Evolutionary conservation across 2,329 filamentous ascomycete genomes (phyloP).

Genomic region (Aspergillus sp.): DNA sequence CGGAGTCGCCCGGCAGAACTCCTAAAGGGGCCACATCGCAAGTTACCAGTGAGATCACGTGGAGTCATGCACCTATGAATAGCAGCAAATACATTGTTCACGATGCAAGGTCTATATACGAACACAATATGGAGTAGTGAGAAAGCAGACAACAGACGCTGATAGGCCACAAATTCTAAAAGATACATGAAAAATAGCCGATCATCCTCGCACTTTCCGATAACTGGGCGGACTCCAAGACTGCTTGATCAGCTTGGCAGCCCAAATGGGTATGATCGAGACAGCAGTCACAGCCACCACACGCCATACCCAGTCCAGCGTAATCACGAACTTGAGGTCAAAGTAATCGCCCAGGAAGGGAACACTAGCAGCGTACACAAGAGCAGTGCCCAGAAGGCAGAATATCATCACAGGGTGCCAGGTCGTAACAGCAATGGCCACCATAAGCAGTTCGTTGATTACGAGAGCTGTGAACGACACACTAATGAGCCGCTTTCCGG

Average conservation of each 20-base stretch:
- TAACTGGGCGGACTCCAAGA: slow-evolving; percentile 91
- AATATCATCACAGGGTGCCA: slow-evolving; percentile 95
- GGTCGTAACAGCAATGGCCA: slow-evolving; percentile 91
- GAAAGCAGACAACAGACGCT: slow-evolving; percentile 1
- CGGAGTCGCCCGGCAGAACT: slow-evolving; percentile 6
- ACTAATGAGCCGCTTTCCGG: slow-evolving; percentile 70
- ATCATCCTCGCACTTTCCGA: slow-evolving; percentile 69
- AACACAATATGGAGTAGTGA: slow-evolving; percentile 6
- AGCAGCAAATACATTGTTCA: neutral
- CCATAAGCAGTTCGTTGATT: slow-evolving; percentile 95
- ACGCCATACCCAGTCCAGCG: slow-evolving; percentile 83
- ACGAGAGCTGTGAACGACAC: slow-evolving; percentile 91
- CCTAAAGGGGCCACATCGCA: slow-evolving; percentile 4
- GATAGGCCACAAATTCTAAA: neutral
- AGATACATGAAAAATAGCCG: slow-evolving; percentile 3
- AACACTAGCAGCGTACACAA: slow-evolving; percentile 76
- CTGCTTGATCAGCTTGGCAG: slow-evolving; percentile 77
- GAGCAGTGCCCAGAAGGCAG: slow-evolving; percentile 76
- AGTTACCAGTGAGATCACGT: neutral
- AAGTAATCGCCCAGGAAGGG: slow-evolving; percentile 91
- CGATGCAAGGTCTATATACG: slow-evolving; percentile 9
- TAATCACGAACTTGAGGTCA: slow-evolving; percentile 76
- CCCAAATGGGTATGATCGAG: slow-evolving; percentile 82
- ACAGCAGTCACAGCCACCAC: slow-evolving; percentile 77
- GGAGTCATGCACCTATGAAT: neutral